Percentiles rank a stretch among this genome's conserved stretches.
Evolutionary conservation across 1,284 basidiomycete genomes (phyloP).

Genomic region (Ceratorhiza oryzae-sativae): DNA sequence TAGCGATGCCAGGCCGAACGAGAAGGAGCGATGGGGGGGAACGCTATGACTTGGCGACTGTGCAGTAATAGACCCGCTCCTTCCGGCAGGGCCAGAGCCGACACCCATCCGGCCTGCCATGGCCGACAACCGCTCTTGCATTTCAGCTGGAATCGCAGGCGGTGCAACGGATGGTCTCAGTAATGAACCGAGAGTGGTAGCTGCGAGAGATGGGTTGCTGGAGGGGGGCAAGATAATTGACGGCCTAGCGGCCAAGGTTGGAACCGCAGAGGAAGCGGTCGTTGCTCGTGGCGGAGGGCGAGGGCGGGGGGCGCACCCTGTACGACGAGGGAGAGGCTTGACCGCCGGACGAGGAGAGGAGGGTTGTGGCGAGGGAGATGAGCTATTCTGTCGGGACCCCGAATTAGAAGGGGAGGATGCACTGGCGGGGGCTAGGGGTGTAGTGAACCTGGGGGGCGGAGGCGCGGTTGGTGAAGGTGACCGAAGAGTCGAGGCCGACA

Average conservation of each 20-base stretch:
- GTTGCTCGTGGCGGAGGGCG: constrained; percentile 11
- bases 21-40: not conserved
- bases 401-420: constrained; percentile 5
- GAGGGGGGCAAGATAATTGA: constrained; percentile 12
- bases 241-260: not conserved
- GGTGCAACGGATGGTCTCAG: constrained; percentile 17
- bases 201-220: constrained; percentile 23
- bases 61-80: not conserved
- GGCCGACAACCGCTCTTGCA: constrained; percentile 27
- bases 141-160: constrained; percentile 19
- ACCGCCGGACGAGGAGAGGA: constrained; percentile 15
- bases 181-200: constrained; percentile 17
- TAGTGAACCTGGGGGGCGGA: not conserved
- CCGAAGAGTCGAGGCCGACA: constrained; percentile 1
- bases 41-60: not conserved
- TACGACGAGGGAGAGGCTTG: constrained; percentile 26
- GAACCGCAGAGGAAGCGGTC: not conserved
- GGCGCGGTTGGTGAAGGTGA: not conserved
- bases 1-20: not conserved
- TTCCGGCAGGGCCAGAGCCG: not conserved
- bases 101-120: constrained; percentile 37
- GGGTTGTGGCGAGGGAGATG: not conserved
- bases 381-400: not conserved
- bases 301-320: constrained; percentile 21
- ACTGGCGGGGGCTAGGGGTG: not conserved